Conservation (phyloP, 345 rosid genomes). For the Cardamine occulta region DNA sequence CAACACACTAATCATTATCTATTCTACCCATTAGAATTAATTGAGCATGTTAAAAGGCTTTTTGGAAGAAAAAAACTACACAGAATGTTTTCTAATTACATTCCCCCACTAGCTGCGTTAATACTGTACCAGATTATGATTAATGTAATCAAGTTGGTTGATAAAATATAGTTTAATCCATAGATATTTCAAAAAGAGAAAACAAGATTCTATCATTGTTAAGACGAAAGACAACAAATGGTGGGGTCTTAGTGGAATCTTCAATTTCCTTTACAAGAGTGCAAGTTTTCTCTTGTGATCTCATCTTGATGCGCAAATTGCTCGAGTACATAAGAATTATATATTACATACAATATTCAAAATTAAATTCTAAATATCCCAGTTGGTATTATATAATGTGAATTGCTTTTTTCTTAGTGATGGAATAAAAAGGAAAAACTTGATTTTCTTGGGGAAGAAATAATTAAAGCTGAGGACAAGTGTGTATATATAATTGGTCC, state of each 20-base stretch:
- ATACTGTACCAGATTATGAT: not conserved
- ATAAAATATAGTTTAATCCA: constrained; percentile 22
- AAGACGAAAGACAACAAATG: constrained; percentile 26
- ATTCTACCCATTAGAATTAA: not conserved
- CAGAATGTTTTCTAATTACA: not conserved
- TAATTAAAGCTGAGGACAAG: constrained; percentile 15
- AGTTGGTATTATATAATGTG: constrained; percentile 20
- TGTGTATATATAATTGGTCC: constrained; percentile 19
- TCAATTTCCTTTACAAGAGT: constrained; percentile 34
- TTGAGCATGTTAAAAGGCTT: constrained; percentile 1
- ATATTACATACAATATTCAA: not conserved
- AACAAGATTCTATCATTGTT: constrained; percentile 42
- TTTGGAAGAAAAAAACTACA: not conserved
- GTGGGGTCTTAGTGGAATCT: constrained; percentile 44
- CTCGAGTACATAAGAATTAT: not conserved
- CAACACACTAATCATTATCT: not conserved
- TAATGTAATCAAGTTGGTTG: constrained; percentile 35
- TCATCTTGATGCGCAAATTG: constrained; percentile 38
- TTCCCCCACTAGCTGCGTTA: not conserved
- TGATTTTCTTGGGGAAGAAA: not conserved
- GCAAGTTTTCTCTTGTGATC: constrained; percentile 44
- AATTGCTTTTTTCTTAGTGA: not conserved
- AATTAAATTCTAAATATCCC: not conserved
- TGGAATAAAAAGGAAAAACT: not conserved
- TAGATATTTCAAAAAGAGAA: constrained; percentile 21